Evolutionary conservation across 352 stramenopile genomes (phyloP).

Genomic region (Pythium plurisporium): DNA sequence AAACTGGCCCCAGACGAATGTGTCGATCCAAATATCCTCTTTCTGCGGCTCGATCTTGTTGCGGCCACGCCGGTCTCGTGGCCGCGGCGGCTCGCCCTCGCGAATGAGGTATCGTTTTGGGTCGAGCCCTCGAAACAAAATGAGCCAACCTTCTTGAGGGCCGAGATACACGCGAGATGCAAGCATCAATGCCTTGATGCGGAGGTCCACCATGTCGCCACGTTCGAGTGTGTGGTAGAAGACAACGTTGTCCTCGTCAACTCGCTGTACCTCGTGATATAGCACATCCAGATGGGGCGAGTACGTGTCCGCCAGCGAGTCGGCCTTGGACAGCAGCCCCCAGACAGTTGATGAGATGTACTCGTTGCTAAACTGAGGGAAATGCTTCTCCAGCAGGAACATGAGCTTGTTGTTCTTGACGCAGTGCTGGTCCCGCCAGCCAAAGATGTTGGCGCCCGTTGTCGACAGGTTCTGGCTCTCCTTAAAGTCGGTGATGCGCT

Average conservation of each 20-base stretch:
- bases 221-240: conserved; percentile 72
- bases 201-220: conserved; percentile 33
- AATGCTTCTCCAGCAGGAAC: conserved; percentile 68
- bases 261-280: conserved; percentile 60
- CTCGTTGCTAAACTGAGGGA: conserved; percentile 29
- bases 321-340: conserved; percentile 43
- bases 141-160: conserved; percentile 31
- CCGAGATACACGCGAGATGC: conserved; percentile 49
- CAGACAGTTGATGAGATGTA: conserved; percentile 42
- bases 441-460: conserved; percentile 53
- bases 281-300: conserved; percentile 44
- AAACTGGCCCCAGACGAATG: conserved; percentile 69
- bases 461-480: conserved; percentile 43
- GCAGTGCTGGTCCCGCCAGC: conserved; percentile 58
- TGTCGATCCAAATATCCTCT: conserved; percentile 62
- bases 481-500: conserved; percentile 48
- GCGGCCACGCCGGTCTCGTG: conserved; percentile 51
- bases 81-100: conserved; percentile 36
- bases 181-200: conserved; percentile 60
- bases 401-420: conserved; percentile 51
- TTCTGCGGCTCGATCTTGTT: conserved; percentile 42
- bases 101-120: conserved; percentile 48
- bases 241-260: conserved; percentile 53
- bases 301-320: conserved; percentile 45
- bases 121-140: conserved; percentile 55